Evolutionary conservation across 371 early-diverging fungal genomes (phyloP).

Genomic region (Mucor plumbeus): DNA sequence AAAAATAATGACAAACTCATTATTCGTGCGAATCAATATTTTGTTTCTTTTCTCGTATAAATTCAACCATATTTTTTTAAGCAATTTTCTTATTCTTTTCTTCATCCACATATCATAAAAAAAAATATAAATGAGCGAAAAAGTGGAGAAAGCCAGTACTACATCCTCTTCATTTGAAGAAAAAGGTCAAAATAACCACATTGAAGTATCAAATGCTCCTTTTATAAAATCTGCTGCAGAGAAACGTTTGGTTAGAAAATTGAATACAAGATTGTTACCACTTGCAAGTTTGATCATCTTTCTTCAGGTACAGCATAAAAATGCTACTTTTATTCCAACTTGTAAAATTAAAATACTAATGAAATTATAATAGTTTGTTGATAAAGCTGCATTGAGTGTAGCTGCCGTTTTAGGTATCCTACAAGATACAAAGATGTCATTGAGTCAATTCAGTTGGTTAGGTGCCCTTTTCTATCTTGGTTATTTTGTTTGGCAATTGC

Average conservation of each 20-base stretch:
- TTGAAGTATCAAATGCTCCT: background rate
- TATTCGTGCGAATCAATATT: conserved; percentile 8
- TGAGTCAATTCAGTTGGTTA: conserved; percentile 33
- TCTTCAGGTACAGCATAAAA: conserved; percentile 17
- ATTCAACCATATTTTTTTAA: too few species aligned
- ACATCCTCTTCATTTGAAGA: conserved; percentile 7
- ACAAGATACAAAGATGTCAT: conserved; percentile 30
- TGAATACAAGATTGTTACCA: conserved; percentile 49
- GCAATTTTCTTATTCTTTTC: background rate
- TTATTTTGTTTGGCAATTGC: conserved; percentile 42
- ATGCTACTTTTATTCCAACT: too few species aligned
- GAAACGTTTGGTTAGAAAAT: conserved; percentile 40
- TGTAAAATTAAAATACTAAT: too few species aligned
- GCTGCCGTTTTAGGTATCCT: conserved; percentile 40
- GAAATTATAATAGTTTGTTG: conserved; percentile 32
- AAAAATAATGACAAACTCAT: conserved; percentile 13
- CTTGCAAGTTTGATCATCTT: conserved; percentile 30
- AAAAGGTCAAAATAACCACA: background rate
- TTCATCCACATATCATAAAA: too few species aligned
- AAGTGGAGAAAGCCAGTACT: conserved; percentile 1
- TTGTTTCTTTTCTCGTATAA: background rate
- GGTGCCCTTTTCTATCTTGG: conserved; percentile 47
- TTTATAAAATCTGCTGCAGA: conserved; percentile 23
- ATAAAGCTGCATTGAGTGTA: conserved; percentile 40
- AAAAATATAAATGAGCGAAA: background rate